phyloP scores from a whole-genome alignment of 108 stramenopile species.

The Nitzschia sp. region DNA sequence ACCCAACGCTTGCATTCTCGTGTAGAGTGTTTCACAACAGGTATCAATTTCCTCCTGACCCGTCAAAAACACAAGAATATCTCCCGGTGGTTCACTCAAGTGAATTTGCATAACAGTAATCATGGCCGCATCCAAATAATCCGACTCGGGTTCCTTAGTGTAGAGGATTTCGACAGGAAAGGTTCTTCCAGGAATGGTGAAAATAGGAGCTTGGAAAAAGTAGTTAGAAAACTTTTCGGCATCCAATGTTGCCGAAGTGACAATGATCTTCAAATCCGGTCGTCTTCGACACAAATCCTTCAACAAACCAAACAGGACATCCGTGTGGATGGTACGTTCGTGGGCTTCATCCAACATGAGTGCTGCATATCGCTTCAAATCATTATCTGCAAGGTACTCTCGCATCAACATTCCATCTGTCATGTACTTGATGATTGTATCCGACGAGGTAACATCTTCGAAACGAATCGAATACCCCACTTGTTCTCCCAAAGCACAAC shows the following conservation, averaged over 20 bases:
- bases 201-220: constrained; percentile 95
- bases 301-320: constrained; percentile 96
- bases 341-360: constrained; percentile 97
- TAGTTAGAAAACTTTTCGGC: constrained; percentile 97
- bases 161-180: constrained; percentile 97
- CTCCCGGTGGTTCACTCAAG: constrained; percentile 94
- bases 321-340: constrained; percentile 98
- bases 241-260: constrained; percentile 95
- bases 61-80: constrained; percentile 95
- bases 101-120: constrained; percentile 99
- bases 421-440: constrained; percentile 98
- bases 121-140: constrained; percentile 95
- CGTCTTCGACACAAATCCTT: constrained; percentile 90
- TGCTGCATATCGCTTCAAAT: constrained; percentile 81
- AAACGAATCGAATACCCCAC: constrained; percentile 99
- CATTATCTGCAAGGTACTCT: constrained; percentile 91
- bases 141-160: constrained; percentile 95
- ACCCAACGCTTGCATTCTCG: constrained; percentile 95
- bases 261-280: constrained; percentile 91
- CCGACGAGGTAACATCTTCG: constrained; percentile 93
- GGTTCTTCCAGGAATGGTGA: constrained; percentile 96
- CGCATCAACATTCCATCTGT: constrained; percentile 99
- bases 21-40: constrained; percentile 94
- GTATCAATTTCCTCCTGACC: constrained; percentile 99
- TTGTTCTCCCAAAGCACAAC: constrained; percentile 91